Evolutionary conservation across 768 basidiomycete genomes (phyloP).

Genomic region (Phylloporus sp.): DNA sequence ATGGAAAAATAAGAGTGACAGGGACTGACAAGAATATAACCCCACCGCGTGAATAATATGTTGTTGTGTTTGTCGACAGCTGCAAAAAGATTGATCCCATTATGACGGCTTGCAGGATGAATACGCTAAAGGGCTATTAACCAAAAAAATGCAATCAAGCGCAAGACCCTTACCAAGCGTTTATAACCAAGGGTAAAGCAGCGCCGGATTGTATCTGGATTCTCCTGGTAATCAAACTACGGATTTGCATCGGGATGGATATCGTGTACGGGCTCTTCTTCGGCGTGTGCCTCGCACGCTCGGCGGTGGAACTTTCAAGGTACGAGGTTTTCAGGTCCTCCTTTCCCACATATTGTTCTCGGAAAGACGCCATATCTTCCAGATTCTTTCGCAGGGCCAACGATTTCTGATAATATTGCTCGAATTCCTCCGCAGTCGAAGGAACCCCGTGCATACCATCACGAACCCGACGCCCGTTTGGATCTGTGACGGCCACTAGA

Average conservation of each 20-base stretch:
- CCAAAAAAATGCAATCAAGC: not conserved
- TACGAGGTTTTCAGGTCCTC: conserved; percentile 41
- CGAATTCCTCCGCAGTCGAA: conserved; percentile 57
- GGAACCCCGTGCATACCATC: conserved; percentile 24
- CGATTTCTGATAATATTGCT: conserved; percentile 42
- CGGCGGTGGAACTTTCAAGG: conserved; percentile 45
- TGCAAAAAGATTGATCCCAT: conserved; percentile 43
- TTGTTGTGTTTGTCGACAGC: conserved; percentile 34
- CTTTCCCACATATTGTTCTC: conserved; percentile 43
- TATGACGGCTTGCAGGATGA: conserved; percentile 30
- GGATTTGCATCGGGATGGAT: conserved; percentile 45
- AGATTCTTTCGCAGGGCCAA: conserved; percentile 38
- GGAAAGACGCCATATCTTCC: conserved; percentile 47
- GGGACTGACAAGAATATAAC: conserved; percentile 68
- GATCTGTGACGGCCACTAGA: conserved; percentile 59
- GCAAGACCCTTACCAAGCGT: conserved; percentile 12
- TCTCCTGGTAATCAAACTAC: conserved; percentile 44
- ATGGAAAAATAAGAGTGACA: rapidly evolving
- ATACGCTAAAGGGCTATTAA: conserved; percentile 34
- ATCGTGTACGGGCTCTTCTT: conserved; percentile 48
- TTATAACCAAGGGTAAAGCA: conserved; percentile 31
- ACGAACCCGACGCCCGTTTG: conserved; percentile 53
- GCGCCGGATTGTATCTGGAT: conserved; percentile 45
- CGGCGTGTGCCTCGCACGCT: conserved; percentile 47
- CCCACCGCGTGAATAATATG: conserved; percentile 64